Evolutionary conservation across 225 moss, liverwort and hornwort genomes (phyloP), one percentile per base, ranked within the genome.

Genomic region (Ulota crispa): DNA sequence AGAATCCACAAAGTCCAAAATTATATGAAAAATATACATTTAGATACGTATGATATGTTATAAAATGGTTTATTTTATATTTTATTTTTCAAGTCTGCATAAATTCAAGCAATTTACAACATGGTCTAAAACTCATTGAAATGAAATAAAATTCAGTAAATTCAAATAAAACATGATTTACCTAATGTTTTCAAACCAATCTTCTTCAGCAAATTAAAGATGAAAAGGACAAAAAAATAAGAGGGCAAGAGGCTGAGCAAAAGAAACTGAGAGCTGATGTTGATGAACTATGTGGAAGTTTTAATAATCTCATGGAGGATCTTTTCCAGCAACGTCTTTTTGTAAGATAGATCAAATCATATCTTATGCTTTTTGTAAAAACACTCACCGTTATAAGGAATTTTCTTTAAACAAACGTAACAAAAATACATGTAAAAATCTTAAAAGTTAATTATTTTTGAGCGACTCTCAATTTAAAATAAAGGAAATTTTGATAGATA

Each of bases 191-290:
- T 26, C 3, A 6, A 16, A 21, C 1, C 28, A 27, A 26, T 20
- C 21, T 80, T n/a, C 21, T 80, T 21, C 75, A 96, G 94, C 83
- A 83, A 92, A 85, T 95, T 0, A 95, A 93, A 86, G 95, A 95
- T 45, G 93, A 92, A 37, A 97, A 97, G 63, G 97, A 95, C 27
- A 95, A 95, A 27, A 95, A 92, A 72, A 92, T 85, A 15, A 90
- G 83, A 72, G 85, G 79, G 7, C 94, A 95, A 85, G 94, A 95
- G 82, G 90, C 88, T 4, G 94, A 97, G 63, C 93, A 93, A 66
- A 82, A 95, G 20, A 94, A 93, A 73, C 59, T 95, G 18, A 80
- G 86, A 19, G 89, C 81, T 1, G 78, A 87, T 24, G 89, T 95
- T 27, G 92, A 95, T 70, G 93, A 94, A 12, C 76, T 94, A 41